Evolutionary conservation across 2,329 filamentous ascomycete genomes (phyloP), one percentile per base, ranked within the genome.

Genomic region (Epichloe amarillans): DNA sequence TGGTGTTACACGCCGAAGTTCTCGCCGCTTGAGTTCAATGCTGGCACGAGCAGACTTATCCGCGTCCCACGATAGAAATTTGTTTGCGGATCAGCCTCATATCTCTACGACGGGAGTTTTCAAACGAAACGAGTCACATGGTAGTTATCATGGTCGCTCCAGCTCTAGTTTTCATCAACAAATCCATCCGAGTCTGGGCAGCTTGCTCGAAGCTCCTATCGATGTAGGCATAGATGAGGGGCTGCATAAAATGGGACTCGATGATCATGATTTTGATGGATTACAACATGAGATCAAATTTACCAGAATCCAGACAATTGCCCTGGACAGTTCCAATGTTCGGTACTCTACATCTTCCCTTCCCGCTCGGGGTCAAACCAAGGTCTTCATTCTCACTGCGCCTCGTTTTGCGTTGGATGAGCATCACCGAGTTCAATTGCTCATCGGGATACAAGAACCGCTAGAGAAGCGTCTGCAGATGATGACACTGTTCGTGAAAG

Each of bases 11-110:
- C 70, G 80, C 48, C 72, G 80, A 53, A 80, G 79, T 54, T 84
- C 80, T 17, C 81, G 93, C 42, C 80, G 93, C 47, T 85, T 97
- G 26, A 98, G 93, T 69, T 97, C 91, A 15, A 78, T 95, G 68
- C 74, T 96, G 49, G 90, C 90, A 15, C 78, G 91, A 60, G 86
- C 87, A 35, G 91, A 96, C 62, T 72, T 96, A 19, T 91, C 88
- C 0, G 84, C 87, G 10, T 93, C 84, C 15, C 86, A 91, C 56
- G 89, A 95, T 58, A 78, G 86, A 59, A 76, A 83, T 1, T 77
- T 83, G n/a, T 94, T 95, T 62, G 77, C 82, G 30, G 89, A 95
- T 46, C 78, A 76, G 63, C 67, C 63, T 56, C 73, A 64, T 3
- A 61, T 68, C 8, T 59, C 69, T 8, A 66, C 63, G 11, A 65